Conservation (phyloP, 2,329 filamentous ascomycete species). For the Stagonosporopsis vannaccii region DNA sequence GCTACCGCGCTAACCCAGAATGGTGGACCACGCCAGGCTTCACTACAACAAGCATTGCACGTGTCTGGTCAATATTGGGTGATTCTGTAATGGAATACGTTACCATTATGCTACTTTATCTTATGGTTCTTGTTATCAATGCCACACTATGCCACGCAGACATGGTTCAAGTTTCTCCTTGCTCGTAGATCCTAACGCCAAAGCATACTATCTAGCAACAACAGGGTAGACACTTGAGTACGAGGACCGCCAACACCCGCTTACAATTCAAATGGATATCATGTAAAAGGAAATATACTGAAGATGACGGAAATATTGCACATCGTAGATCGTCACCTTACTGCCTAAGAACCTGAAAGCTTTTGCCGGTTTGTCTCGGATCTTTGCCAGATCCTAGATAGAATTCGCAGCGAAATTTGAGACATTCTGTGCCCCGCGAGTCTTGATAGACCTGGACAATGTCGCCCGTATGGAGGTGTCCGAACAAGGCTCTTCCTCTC, state of each 20-base stretch:
- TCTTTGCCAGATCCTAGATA: conserved; percentile 49
- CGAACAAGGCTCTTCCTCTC: conserved; percentile 62
- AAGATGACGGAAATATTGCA: background rate
- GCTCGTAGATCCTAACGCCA: background rate
- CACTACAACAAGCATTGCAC: background rate
- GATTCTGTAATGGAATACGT: background rate
- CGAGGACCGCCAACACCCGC: conserved; percentile 12
- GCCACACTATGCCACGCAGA: background rate
- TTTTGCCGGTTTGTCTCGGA: conserved; percentile 34
- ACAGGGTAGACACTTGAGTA: background rate
- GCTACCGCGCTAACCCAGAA: conserved; percentile 13
- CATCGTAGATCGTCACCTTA: background rate
- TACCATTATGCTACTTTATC: background rate
- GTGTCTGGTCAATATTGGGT: background rate
- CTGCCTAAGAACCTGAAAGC: conserved; percentile 28
- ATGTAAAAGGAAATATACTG: background rate
- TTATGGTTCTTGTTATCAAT: background rate
- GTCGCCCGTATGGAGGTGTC: conserved; percentile 78
- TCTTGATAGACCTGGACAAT: conserved; percentile 74
- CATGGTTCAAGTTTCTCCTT: background rate
- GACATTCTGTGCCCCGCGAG: conserved; percentile 37
- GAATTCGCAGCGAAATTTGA: conserved; percentile 56
- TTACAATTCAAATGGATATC: conserved; percentile 16
- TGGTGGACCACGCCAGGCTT: conserved; percentile 2
- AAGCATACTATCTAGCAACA: background rate